Evolutionary conservation across 129 eudicot genomes (phyloP).

Genomic region (Erigeron canadensis): DNA sequence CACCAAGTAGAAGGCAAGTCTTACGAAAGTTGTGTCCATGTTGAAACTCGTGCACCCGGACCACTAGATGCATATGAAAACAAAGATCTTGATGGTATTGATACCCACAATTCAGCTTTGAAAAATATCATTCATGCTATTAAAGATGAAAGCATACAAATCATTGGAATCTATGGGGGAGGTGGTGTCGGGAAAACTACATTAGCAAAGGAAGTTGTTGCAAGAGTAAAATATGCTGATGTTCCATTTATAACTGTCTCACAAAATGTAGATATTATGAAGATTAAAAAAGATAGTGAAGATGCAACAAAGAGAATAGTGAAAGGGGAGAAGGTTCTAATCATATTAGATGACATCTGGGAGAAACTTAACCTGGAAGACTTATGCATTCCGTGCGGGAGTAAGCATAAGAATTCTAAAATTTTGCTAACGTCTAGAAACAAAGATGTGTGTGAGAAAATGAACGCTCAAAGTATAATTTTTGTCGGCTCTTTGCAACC

Average conservation of each 20-base stretch:
- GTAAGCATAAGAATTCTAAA: slow-evolving; percentile 13
- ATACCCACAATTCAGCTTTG: too few species aligned
- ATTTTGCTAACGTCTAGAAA: slow-evolving; percentile 26
- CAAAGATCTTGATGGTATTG: too few species aligned
- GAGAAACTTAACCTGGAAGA: background rate
- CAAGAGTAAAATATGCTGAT: too few species aligned
- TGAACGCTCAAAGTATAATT: slow-evolving; percentile 5
- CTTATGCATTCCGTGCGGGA: slow-evolving; percentile 12
- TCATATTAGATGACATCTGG: slow-evolving; percentile 33
- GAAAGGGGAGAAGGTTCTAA: background rate
- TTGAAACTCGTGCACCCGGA: too few species aligned
- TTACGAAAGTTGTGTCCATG: too few species aligned
- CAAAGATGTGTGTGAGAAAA: background rate
- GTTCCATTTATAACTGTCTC: slow-evolving; percentile 2
- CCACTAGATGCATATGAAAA: too few species aligned
- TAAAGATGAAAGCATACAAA: too few species aligned
- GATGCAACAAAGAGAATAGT: background rate
- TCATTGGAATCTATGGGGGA: too few species aligned
- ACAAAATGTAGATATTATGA: background rate
- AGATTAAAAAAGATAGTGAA: slow-evolving; percentile 1
- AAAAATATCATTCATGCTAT: too few species aligned
- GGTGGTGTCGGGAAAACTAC: too few species aligned
- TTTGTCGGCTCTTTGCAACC: background rate
- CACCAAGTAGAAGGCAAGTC: too few species aligned
- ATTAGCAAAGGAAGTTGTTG: slow-evolving; percentile 3